Base-by-base conservation (phyloP, 345 rosid genomes). In the Salix caprea region DNA sequence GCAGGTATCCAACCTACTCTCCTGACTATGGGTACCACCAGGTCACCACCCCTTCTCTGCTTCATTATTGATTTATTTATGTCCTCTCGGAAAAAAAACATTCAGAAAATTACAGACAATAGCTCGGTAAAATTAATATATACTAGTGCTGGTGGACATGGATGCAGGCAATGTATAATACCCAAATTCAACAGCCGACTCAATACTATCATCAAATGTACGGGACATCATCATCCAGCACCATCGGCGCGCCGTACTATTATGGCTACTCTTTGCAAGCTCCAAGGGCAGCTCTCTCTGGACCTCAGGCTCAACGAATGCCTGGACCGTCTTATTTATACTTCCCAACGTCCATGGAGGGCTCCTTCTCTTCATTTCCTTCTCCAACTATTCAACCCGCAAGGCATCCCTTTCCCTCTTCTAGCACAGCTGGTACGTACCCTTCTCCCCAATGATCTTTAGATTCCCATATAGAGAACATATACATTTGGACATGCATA, bases 11-110 rank as follows among this genome's bases (percentile, higher is more conserved):
- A 80, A 70, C 88, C 16, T 91, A 90, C 84, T 74, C 84, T 82
- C 85, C 94, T 77, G 96, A 90, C 46, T 94, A 89, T 78, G 93
- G 92, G 40, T 88, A 91, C 87, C 97, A 85, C 75, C 95, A 89
- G 85, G 97, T 91, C 66, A 86, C 1, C 52, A 46, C 52, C 52
- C 52, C 52, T 1, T 15, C 52, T 72, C 73, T 74, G 62, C 52
- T 15, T 61, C 48, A 40, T 32, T 44, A 3, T 24, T 46, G 23
- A 23, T 44, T 15, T 28, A 0, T 13, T 8, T 12, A 26, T 42
- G 14, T 42, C 3, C 6, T 14, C 26, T 2, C 28, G 1, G 23
- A 26, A 46, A 9, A 2, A 37, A 7, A 36, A 5, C 7, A 36
- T 5, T 60, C 3, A 8, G 14, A 23, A 16, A 30, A 56, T 15